These are phyloP conservation scores for Schizochytrium sp. DNA, from an alignment of 108 stramenopile genomes.

Conservation along the genomic window DNA sequence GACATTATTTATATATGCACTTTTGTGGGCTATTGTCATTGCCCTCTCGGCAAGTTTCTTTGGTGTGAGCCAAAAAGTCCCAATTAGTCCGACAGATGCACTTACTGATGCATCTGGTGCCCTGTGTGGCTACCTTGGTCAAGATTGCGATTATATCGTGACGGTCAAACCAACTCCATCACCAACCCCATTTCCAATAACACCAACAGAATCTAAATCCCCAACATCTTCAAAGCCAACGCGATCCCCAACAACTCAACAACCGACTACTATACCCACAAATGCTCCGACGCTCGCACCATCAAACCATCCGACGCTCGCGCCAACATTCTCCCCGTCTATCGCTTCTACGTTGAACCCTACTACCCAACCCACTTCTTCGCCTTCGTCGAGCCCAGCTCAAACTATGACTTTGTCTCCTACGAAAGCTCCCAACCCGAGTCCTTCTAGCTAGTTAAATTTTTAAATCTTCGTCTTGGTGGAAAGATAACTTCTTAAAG, in stretches of 20 bases:
- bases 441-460: too few species aligned
- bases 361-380: too few species aligned
- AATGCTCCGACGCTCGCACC: neutral
- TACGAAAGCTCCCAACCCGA: too few species aligned
- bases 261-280: neutral
- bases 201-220: neutral
- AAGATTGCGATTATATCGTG: neutral
- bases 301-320: neutral
- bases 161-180: neutral
- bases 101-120: neutral
- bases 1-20: neutral
- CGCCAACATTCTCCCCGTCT: neutral
- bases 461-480: too few species aligned
- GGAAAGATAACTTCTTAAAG: too few species aligned
- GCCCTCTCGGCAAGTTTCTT: conserved; percentile 22
- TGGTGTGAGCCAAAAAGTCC: neutral
- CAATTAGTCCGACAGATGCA: neutral
- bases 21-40: neutral
- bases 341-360: too few species aligned
- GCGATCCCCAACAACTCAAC: neutral
- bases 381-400: too few species aligned
- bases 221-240: neutral
- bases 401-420: too few species aligned
- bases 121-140: neutral
- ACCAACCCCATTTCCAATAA: conserved; percentile 3